phyloP scores from a whole-genome alignment of 257 asterid species.

The Nicotiana undulata region DNA sequence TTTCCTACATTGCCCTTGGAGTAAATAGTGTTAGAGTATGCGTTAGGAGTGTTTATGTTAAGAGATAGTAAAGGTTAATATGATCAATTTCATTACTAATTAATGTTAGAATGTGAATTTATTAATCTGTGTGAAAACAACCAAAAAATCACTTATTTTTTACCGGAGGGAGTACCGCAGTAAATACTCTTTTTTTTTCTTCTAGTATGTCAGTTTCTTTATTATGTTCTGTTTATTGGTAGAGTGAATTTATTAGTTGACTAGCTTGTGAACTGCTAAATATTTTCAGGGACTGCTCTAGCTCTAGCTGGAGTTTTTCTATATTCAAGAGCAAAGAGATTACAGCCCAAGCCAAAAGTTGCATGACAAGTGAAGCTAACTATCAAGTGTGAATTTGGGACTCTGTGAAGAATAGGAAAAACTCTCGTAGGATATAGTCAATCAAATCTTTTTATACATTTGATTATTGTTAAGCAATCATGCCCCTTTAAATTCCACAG shows the following conservation, averaged over 20 bases:
- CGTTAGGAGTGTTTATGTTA: too few species aligned
- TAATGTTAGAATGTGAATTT: too few species aligned
- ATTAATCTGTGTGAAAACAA: too few species aligned
- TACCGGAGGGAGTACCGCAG: too few species aligned
- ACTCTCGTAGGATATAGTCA: not conserved
- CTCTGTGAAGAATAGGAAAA: not conserved
- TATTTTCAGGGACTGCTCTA: constrained; percentile 58
- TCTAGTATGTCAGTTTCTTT: not conserved
- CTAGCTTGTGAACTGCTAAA: not conserved
- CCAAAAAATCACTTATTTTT: too few species aligned
- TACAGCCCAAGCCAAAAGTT: constrained; percentile 38
- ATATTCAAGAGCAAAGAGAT: constrained; percentile 68
- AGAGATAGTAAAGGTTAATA: too few species aligned
- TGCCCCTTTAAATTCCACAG: not conserved
- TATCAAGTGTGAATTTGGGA: not conserved
- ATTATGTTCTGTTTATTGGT: not conserved
- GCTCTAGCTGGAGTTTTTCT: constrained; percentile 84
- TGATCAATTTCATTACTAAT: too few species aligned
- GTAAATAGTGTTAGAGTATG: too few species aligned
- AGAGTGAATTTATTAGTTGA: not conserved
- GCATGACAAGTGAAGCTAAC: constrained; percentile 17
- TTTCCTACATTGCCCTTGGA: too few species aligned
- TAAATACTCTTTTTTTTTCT: too few species aligned
- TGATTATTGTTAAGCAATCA: not conserved
- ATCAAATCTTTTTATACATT: not conserved